A percentile compares a stretch with the other conserved stretches of the same genome.
Conservation (phyloP, 225 moss, liverwort and hornwort genomes). For the Polytrichum formosum region DNA sequence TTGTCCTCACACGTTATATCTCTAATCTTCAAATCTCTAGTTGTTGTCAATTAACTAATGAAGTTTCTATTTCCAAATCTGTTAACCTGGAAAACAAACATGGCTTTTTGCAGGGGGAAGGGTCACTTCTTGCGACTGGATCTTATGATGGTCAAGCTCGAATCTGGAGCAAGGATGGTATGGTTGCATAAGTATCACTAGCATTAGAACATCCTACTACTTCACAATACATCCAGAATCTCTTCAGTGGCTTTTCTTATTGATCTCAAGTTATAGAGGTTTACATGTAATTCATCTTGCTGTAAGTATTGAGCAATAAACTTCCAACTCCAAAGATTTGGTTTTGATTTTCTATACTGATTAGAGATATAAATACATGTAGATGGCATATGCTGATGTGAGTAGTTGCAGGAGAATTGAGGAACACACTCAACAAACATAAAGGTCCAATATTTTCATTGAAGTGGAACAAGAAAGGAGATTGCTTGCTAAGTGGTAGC, state of each 20-base stretch:
- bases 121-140: constrained; percentile 87
- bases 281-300: no score
- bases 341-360: no score
- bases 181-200: neutral
- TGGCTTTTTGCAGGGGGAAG: constrained; percentile 72
- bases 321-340: no score
- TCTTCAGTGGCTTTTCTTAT: no score
- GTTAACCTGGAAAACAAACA: neutral
- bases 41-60: neutral
- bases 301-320: no score
- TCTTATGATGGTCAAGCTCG: constrained; percentile 99
- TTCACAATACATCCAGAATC: no score
- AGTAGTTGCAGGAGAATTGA: constrained; percentile 76
- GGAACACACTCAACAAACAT: constrained; percentile 92
- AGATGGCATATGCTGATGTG: no score
- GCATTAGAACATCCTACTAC: no score
- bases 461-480: constrained; percentile 99
- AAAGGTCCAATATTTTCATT: constrained; percentile 98
- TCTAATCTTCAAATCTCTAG: neutral
- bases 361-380: no score
- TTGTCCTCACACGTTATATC: neutral
- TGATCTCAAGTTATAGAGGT: no score
- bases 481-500: constrained; percentile 96
- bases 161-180: constrained; percentile 99
- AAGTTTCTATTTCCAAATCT: neutral